These are phyloP conservation scores for Senna siamea DNA, from an alignment of 306 rosid species.

Conservation along the genomic window DNA sequence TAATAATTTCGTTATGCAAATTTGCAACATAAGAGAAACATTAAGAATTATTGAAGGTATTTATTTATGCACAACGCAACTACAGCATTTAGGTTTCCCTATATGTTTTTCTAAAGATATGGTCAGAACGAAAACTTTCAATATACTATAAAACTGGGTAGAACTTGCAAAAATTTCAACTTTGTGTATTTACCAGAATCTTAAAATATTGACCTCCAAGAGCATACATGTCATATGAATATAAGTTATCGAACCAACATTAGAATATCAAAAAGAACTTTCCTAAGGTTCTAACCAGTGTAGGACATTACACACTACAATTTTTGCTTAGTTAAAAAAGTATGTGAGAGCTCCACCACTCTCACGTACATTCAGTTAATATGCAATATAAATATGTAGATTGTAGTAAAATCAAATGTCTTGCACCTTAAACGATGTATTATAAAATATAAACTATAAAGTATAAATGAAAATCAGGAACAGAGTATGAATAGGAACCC, in stretches of 20 bases:
- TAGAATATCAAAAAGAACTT: slow-evolving; percentile 1
- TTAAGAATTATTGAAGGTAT: background rate
- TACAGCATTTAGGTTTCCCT: background rate
- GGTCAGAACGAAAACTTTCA: background rate
- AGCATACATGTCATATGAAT: background rate
- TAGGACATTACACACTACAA: too few relatives aligned
- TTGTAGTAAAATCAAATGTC: slow-evolving; percentile 17
- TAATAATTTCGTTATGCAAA: background rate
- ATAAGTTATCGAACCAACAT: slow-evolving; percentile 19
- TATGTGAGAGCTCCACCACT: too few relatives aligned
- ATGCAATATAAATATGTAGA: background rate
- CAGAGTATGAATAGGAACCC: slow-evolving; percentile 3
- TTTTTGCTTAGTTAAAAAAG: too few relatives aligned
- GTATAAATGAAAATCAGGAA: background rate
- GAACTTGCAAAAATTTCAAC: background rate
- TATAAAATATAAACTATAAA: slow-evolving; percentile 6
- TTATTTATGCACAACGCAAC: background rate
- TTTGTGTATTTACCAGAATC: background rate
- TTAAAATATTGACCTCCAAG: background rate
- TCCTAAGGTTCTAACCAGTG: too few relatives aligned
- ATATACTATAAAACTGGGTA: background rate
- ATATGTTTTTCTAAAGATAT: background rate
- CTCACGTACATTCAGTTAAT: slow-evolving; percentile 2
- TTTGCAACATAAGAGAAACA: slow-evolving; percentile 17
- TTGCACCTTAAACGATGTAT: background rate